Evolutionary conservation across 2,329 filamentous ascomycete genomes (phyloP).

Genomic region (Beauveria sp.): DNA sequence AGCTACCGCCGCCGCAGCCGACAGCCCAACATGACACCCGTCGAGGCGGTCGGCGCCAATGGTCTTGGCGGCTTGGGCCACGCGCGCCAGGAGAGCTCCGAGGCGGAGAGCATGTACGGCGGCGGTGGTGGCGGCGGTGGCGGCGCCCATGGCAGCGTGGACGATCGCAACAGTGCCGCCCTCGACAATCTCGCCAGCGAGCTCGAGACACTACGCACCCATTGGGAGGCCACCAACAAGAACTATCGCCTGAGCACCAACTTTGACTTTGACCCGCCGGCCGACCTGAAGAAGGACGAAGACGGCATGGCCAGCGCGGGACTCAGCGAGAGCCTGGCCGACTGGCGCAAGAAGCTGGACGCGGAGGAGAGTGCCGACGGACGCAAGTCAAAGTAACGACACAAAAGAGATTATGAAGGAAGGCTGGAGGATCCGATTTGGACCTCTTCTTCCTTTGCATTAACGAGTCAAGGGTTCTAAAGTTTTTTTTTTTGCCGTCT

Average conservation of each 20-base stretch:
- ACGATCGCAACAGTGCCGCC: conserved; percentile 55
- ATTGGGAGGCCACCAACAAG: conserved; percentile 95
- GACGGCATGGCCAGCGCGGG: conserved; percentile 34
- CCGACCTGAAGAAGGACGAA: conserved; percentile 34
- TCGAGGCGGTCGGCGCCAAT: conserved; percentile 31
- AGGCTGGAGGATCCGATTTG: neutral
- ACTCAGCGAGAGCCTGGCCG: conserved; percentile 64
- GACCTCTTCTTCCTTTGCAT: conserved; percentile 15
- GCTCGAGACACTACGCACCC: conserved; percentile 78
- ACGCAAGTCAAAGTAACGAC: conserved; percentile 17
- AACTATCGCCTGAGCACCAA: conserved; percentile 85
- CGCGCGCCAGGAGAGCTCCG: conserved; percentile 47
- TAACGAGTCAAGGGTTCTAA: conserved; percentile 6
- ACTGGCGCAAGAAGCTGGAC: conserved; percentile 75
- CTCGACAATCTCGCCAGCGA: conserved; percentile 88
- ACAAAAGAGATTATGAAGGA: conserved; percentile 11
- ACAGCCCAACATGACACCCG: conserved; percentile 45
- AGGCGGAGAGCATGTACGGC: conserved; percentile 55
- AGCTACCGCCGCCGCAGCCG: conserved; percentile 79
- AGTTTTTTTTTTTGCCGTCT: neutral
- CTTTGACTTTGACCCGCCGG: conserved; percentile 68
- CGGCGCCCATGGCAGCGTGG: conserved; percentile 33
- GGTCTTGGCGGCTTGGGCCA: conserved; percentile 32
- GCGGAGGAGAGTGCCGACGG: conserved; percentile 28
- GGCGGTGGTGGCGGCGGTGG: neutral